Evolutionary conservation across 2,329 filamentous ascomycete genomes (phyloP), one percentile per base, ranked within the genome.

Genomic region (Leptographium lundbergii): DNA sequence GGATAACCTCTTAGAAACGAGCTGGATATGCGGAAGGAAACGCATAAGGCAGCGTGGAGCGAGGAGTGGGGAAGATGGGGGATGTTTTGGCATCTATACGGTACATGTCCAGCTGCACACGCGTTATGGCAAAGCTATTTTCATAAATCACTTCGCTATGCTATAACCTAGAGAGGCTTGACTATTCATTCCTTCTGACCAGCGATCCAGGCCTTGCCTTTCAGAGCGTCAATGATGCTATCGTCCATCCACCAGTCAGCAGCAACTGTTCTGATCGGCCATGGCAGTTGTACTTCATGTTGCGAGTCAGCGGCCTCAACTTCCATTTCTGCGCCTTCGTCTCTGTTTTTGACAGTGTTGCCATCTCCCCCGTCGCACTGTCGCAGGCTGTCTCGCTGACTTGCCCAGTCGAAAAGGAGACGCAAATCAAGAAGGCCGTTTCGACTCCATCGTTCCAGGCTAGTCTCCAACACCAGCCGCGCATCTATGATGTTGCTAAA

Each of bases 401-500:
- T 75, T 1, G 72, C 75, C 81, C 81, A 84, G 66, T 80, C 80
- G 63, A 84, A 83, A 24, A 84, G 66, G 54, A 81, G 63, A 54
- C 72, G 74, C 6, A 81, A 66, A 0, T 79, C 80, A 17, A 81
- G 69, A 25, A 83, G 69, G 1, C 67, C 59, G 63, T 74, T 73
- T 36, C 72, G 67, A 13, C 65, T 68, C 63, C 75, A 74, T 2
- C 70, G 71, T 4, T 74, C 71, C 54, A 76, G 59, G 39, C 76
- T 75, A 25, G 74, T 73, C 64, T 80, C 81, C 54, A 96, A 75
- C 60, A 86, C 81, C 29, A 96, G 73, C 47, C 86, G 77, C 36
- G 84, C 82, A 68, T 96, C 91, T 1, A 95, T 82, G 0, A 75
- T 75, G 2, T 67, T 72, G 19, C 67, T 73, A 0, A 70, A 67